These are phyloP conservation scores for Plasmodium coatneyi DNA, from an alignment of 169 alveolate genomes.

Conservation along the genomic window DNA sequence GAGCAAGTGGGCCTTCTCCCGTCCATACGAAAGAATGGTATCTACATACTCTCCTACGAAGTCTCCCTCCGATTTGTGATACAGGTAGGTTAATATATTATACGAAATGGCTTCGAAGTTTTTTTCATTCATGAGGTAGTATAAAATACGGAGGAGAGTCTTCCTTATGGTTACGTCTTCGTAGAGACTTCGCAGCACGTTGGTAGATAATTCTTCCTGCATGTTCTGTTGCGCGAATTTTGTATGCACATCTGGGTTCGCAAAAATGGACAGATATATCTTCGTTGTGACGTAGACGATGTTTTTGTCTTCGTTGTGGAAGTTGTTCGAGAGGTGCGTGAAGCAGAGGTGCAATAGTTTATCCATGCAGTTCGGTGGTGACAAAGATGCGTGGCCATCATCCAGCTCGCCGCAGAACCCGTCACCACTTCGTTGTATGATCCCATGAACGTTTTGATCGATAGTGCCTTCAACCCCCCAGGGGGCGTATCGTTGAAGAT, in stretches of 20 bases:
- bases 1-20: neutral
- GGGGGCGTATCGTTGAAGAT: neutral
- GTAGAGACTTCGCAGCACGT: conserved; percentile 14
- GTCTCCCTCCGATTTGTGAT: neutral
- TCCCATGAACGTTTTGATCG: neutral
- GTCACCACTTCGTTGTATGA: neutral
- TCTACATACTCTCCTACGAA: conserved; percentile 36
- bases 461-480: neutral
- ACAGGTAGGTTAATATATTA: neutral
- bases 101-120: conserved; percentile 18
- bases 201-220: neutral
- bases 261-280: neutral
- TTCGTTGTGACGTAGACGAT: conserved; percentile 31
- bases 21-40: conserved; percentile 24
- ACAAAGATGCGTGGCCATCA: neutral
- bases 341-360: conserved; percentile 21
- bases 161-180: conserved; percentile 32
- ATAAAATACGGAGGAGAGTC: conserved; percentile 7
- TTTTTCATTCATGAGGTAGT: conserved; percentile 29
- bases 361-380: neutral
- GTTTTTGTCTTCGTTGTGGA: conserved; percentile 33
- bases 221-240: neutral
- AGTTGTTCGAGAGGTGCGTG: neutral
- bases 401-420: neutral
- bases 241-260: neutral